Conservation (phyloP, 2,329 filamentous ascomycete species). For the Venturia effusa region DNA sequence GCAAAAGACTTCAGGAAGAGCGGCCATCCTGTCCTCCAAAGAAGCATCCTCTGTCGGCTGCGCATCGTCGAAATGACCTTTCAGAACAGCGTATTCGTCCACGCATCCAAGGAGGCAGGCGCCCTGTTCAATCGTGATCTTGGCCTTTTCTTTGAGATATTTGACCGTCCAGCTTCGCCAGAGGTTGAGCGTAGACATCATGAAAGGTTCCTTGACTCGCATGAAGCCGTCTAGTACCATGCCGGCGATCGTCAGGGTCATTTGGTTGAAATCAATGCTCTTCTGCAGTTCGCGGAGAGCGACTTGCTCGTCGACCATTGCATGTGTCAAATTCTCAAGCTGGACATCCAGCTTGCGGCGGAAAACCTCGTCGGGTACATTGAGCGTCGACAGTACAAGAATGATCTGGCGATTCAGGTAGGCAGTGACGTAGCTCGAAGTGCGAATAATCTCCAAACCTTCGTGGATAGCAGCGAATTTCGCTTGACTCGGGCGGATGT, state of each 20-base stretch:
- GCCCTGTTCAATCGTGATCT: conserved; percentile 65
- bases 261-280: conserved; percentile 77
- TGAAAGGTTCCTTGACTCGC: conserved; percentile 63
- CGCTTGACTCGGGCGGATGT: conserved; percentile 72
- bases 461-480: conserved; percentile 69
- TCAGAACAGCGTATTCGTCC: conserved; percentile 69
- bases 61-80: conserved; percentile 54
- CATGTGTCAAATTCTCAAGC: conserved; percentile 55
- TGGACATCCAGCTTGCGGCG: conserved; percentile 55
- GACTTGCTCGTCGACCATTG: conserved; percentile 53
- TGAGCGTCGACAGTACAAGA: conserved; percentile 67
- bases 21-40: conserved; percentile 33
- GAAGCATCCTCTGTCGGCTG: conserved; percentile 25
- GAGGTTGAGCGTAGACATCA: conserved; percentile 64
- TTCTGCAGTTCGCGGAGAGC: conserved; percentile 60
- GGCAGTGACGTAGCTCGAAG: conserved; percentile 64
- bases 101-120: conserved; percentile 82
- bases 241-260: conserved; percentile 60
- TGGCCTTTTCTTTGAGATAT: conserved; percentile 82
- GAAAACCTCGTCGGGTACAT: conserved; percentile 59
- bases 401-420: conserved; percentile 88
- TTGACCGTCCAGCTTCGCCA: conserved; percentile 90
- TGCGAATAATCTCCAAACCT: conserved; percentile 74
- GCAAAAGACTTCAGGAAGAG: conserved; percentile 78
- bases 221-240: conserved; percentile 78